A percentile compares a stretch with the other conserved stretches of the same genome.
These are phyloP conservation scores for Sclerotinia borealis DNA, from an alignment of 2,329 filamentous ascomycete genomes.

Conservation along the genomic window DNA sequence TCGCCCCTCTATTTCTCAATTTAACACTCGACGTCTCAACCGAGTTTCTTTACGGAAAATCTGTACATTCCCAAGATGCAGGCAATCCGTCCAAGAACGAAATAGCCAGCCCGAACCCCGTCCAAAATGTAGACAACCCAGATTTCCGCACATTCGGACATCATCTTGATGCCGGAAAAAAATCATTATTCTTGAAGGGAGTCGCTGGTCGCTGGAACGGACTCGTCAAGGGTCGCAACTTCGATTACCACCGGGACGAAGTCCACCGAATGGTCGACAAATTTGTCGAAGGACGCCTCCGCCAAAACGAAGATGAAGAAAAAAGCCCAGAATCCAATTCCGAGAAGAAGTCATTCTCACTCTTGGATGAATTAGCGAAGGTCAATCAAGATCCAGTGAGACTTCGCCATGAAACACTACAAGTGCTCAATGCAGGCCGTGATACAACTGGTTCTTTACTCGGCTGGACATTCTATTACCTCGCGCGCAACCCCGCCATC, in stretches of 20 bases:
- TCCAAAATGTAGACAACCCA: background rate
- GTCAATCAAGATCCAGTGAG: conserved; percentile 17
- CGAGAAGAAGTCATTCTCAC: conserved; percentile 29
- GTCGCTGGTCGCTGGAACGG: background rate
- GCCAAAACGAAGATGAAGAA: conserved; percentile 13
- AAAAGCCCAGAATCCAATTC: conserved; percentile 31
- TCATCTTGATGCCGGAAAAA: conserved; percentile 2
- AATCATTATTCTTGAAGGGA: background rate
- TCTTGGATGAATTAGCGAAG: conserved; percentile 39
- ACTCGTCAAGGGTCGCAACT: background rate
- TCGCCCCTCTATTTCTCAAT: conserved; percentile 57
- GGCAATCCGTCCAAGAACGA: conserved; percentile 18
- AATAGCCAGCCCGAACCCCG: conserved; percentile 13
- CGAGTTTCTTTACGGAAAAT: conserved; percentile 56
- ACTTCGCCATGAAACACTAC: conserved; percentile 19
- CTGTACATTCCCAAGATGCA: conserved; percentile 24
- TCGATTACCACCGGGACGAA: background rate
- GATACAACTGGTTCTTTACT: conserved; percentile 17
- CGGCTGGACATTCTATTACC: conserved; percentile 28
- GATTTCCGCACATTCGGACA: background rate
- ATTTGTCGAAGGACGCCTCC: conserved; percentile 16
- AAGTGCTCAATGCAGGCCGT: conserved; percentile 17
- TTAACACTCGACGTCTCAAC: conserved; percentile 62
- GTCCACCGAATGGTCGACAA: background rate
- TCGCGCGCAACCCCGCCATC: conserved; percentile 14